Percentiles rank a stretch among this genome's conserved stretches.
phyloP scores from a whole-genome alignment of 345 rosid genomes.

The Brassica nigra region DNA sequence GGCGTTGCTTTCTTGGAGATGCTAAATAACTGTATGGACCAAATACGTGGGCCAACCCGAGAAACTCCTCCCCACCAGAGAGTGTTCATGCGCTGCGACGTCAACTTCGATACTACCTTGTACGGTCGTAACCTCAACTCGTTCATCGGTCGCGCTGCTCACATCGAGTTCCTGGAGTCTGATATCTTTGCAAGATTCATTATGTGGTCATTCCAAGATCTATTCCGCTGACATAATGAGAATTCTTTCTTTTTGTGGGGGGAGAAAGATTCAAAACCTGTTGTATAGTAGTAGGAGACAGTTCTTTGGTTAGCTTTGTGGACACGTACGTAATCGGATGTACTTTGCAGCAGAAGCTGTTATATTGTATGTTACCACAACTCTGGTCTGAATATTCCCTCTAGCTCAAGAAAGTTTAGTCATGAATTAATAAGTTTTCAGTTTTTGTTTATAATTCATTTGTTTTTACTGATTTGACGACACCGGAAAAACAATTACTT shows the following conservation, averaged over 20 bases:
- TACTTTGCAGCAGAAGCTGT: constrained; percentile 19
- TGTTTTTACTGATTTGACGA: too few species aligned
- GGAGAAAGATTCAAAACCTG: constrained; percentile 19
- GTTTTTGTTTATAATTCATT: too few species aligned
- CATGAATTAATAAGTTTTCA: background rate
- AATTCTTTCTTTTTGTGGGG: background rate
- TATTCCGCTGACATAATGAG: constrained; percentile 52
- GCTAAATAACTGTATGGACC: constrained; percentile 92
- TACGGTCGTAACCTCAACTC: constrained; percentile 86
- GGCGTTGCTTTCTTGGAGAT: constrained; percentile 82
- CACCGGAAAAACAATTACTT: too few species aligned
- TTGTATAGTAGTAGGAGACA: constrained; percentile 40
- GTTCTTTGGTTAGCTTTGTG: constrained; percentile 31
- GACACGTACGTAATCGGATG: constrained; percentile 3
- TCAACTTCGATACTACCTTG: constrained; percentile 79
- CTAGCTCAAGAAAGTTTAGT: background rate
- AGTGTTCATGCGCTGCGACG: constrained; percentile 92
- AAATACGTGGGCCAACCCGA: constrained; percentile 68
- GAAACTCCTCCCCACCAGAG: constrained; percentile 47
- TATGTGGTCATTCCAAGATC: constrained; percentile 92
- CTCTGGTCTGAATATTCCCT: background rate
- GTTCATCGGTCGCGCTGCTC: constrained; percentile 92
- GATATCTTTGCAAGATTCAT: constrained; percentile 83
- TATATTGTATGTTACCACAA: background rate
- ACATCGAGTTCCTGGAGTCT: constrained; percentile 92